phyloP scores from a whole-genome alignment of 1,284 basidiomycete genomes.

The Moesziomyces aphidis region DNA sequence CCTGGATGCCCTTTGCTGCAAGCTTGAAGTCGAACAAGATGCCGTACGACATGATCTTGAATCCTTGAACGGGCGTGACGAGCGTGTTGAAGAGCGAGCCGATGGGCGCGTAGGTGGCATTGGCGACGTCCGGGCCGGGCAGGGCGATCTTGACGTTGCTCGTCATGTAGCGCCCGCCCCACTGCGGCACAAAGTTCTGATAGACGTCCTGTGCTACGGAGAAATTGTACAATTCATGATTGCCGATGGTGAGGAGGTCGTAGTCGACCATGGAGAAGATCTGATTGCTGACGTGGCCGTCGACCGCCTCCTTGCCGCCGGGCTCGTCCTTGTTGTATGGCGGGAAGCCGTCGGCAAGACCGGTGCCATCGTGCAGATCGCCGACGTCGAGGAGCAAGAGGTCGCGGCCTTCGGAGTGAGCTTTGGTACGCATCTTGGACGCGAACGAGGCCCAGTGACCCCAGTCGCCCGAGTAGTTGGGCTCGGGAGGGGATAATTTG shows the following conservation, averaged over 20 bases:
- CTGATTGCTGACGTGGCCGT: slow-evolving; percentile 62
- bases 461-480: slow-evolving; percentile 64
- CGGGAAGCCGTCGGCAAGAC: slow-evolving; percentile 62
- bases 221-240: slow-evolving; percentile 88
- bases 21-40: slow-evolving; percentile 63
- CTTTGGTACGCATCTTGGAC: slow-evolving; percentile 59
- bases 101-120: slow-evolving; percentile 47
- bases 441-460: slow-evolving; percentile 67
- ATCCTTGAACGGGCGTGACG: slow-evolving; percentile 49
- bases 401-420: slow-evolving; percentile 57
- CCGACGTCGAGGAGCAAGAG: slow-evolving; percentile 66
- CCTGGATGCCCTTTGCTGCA: slow-evolving; percentile 49
- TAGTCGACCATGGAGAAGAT: slow-evolving; percentile 78
- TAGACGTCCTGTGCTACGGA: slow-evolving; percentile 81
- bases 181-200: slow-evolving; percentile 78
- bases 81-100: slow-evolving; percentile 56
- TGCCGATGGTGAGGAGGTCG: slow-evolving; percentile 86
- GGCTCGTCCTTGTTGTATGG: slow-evolving; percentile 41
- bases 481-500: slow-evolving; percentile 64
- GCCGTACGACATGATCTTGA: slow-evolving; percentile 62
- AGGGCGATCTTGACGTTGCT: slow-evolving; percentile 60
- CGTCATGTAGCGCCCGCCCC: slow-evolving; percentile 56
- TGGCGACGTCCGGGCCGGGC: slow-evolving; percentile 24
- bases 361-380: slow-evolving; percentile 65
- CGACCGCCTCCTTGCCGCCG: slow-evolving; percentile 47